Conservation (phyloP, 495 filamentous ascomycete species). For the Hypoxylon fragiforme region DNA sequence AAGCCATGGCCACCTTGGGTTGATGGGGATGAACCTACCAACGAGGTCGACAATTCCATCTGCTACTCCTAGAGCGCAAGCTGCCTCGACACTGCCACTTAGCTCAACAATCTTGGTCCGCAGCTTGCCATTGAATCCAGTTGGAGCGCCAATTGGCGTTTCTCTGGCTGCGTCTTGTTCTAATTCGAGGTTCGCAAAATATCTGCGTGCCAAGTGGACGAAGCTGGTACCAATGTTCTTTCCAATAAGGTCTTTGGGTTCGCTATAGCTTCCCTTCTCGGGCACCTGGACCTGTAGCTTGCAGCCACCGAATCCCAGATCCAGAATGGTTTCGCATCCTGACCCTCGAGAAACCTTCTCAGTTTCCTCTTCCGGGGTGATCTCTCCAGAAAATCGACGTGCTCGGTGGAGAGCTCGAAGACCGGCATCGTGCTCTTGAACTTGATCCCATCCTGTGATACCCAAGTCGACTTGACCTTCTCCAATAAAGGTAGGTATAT, state of each 20-base stretch:
- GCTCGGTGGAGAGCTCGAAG: conserved; percentile 57
- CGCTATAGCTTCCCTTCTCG: conserved; percentile 71
- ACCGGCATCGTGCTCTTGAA: conserved; percentile 83
- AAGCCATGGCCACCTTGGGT: conserved; percentile 1
- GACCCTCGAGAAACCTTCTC: conserved; percentile 38
- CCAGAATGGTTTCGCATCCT: conserved; percentile 79
- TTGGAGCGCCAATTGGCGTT: background rate
- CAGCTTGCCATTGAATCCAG: conserved; percentile 50
- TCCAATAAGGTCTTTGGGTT: conserved; percentile 79
- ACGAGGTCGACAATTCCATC: conserved; percentile 98
- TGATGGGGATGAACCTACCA: conserved; percentile 58
- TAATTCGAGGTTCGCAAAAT: conserved; percentile 77
- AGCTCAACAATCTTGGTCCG: conserved; percentile 87
- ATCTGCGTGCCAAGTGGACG: conserved; percentile 74
- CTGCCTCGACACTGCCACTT: conserved; percentile 94
- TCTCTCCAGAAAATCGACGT: conserved; percentile 57
- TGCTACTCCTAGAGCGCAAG: conserved; percentile 92
- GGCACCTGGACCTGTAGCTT: conserved; percentile 95
- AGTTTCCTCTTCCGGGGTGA: conserved; percentile 42
- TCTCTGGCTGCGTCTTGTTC: conserved; percentile 42
- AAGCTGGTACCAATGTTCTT: conserved; percentile 96
- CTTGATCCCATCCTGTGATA: conserved; percentile 91
- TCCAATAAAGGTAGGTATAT: conserved; percentile 96
- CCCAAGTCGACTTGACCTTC: conserved; percentile 92
- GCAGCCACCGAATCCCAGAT: conserved; percentile 87